Conservation (phyloP, 768 basidiomycete genomes). For the Candolleomyces eurysporus region DNA sequence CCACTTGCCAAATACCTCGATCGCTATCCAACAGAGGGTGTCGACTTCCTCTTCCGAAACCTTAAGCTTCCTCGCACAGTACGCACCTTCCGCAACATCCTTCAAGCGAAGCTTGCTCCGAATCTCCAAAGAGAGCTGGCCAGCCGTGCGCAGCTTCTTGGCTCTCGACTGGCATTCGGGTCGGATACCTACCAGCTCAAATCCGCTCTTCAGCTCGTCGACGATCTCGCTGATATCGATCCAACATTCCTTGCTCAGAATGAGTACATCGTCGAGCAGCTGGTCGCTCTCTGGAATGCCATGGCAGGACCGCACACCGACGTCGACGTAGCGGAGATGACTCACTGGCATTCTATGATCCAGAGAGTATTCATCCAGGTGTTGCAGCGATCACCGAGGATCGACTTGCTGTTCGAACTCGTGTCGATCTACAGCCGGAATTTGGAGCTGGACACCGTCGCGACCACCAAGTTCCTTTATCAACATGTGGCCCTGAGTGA, state of each 20-base stretch:
- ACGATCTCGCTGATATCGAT: slow-evolving; percentile 68
- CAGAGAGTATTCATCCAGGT: slow-evolving; percentile 76
- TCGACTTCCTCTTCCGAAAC: slow-evolving; percentile 80
- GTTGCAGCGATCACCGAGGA: slow-evolving; percentile 66
- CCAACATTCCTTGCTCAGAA: slow-evolving; percentile 74
- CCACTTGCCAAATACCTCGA: slow-evolving; percentile 90
- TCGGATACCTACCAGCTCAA: slow-evolving; percentile 50
- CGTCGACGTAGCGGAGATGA: slow-evolving; percentile 44
- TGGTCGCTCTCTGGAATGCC: slow-evolving; percentile 71
- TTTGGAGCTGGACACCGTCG: slow-evolving; percentile 78
- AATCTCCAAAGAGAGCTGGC: slow-evolving; percentile 67
- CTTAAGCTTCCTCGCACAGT: slow-evolving; percentile 78
- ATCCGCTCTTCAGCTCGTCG: slow-evolving; percentile 73
- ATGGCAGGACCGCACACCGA: slow-evolving; percentile 46
- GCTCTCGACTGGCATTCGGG: slow-evolving; percentile 48
- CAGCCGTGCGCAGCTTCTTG: slow-evolving; percentile 54
- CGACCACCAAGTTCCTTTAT: slow-evolving; percentile 82
- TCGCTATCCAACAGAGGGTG: slow-evolving; percentile 82
- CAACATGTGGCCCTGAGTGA: slow-evolving; percentile 75
- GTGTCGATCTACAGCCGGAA: slow-evolving; percentile 77
- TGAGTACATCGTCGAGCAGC: slow-evolving; percentile 61
- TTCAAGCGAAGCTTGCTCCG: slow-evolving; percentile 77
- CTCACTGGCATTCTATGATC: slow-evolving; percentile 63
- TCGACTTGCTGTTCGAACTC: slow-evolving; percentile 88
- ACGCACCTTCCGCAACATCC: slow-evolving; percentile 79